Percentiles rank a stretch among this genome's conserved stretches.
Conservation (phyloP, 202 grass and related monocot genomes). For the Elaeis oleifera region DNA sequence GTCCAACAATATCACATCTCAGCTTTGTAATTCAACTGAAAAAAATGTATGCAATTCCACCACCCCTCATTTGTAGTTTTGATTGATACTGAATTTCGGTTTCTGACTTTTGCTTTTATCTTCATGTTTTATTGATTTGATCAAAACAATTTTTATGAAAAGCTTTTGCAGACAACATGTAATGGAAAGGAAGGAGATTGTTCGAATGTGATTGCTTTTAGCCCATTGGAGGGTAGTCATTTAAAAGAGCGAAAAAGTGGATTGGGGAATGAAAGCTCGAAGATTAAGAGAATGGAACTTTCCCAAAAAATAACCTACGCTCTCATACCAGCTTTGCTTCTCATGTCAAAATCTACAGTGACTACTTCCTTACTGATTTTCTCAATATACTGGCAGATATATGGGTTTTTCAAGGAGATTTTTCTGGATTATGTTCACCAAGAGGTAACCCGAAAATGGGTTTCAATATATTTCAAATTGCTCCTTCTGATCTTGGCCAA, state of each 20-base stretch:
- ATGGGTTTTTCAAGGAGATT: conserved; percentile 95
- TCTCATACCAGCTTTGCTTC: conserved; percentile 51
- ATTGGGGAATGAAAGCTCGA: conserved; percentile 51
- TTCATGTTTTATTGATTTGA: too few species aligned
- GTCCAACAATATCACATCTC: too few species aligned
- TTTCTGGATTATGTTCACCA: conserved; percentile 85
- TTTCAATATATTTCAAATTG: conserved; percentile 69
- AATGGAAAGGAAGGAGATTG: conserved; percentile 24
- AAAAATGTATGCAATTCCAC: too few species aligned
- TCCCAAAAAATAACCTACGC: conserved; percentile 37
- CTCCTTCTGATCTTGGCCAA: conserved; percentile 69
- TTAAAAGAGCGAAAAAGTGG: conserved; percentile 36
- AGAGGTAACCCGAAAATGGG: conserved; percentile 75
- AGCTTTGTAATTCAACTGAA: too few species aligned
- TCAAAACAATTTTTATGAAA: too few species aligned
- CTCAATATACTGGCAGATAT: conserved; percentile 73
- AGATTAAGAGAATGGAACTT: conserved; percentile 47
- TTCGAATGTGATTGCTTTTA: conserved; percentile 55
- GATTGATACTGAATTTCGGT: too few species aligned
- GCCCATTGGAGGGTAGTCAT: conserved; percentile 49
- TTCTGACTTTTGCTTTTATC: too few species aligned
- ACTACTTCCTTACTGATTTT: conserved; percentile 47
- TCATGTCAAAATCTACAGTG: conserved; percentile 46
- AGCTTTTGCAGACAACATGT: too few species aligned
- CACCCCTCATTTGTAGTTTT: too few species aligned